These are phyloP conservation scores for Candida broadrunensis DNA, from an alignment of 805 yeast species.

Conservation along the genomic window DNA sequence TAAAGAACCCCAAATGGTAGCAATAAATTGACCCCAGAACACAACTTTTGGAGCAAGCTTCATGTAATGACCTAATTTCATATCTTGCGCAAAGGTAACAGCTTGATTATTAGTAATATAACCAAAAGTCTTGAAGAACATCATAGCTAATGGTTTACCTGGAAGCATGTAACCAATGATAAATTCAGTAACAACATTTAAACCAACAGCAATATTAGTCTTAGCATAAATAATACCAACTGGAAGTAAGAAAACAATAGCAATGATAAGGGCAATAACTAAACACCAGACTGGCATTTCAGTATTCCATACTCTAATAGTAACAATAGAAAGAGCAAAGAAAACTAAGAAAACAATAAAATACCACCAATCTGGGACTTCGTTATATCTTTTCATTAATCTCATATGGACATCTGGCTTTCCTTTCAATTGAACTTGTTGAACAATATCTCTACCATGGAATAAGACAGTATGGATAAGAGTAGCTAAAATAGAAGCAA, in stretches of 20 bases:
- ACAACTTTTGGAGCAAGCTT: constrained; percentile 37
- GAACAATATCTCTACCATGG: constrained; percentile 51
- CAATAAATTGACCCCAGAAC: constrained; percentile 41
- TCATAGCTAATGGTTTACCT: constrained; percentile 47
- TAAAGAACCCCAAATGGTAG: constrained; percentile 42
- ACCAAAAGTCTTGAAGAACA: constrained; percentile 47
- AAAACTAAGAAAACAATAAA: constrained; percentile 23
- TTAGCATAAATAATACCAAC: constrained; percentile 26
- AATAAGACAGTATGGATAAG: constrained; percentile 55
- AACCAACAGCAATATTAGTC: constrained; percentile 34
- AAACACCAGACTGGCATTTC: constrained; percentile 44
- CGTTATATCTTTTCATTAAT: constrained; percentile 46
- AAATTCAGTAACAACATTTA: constrained; percentile 42
- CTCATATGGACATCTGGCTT: constrained; percentile 44
- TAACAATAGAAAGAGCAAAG: constrained; percentile 34
- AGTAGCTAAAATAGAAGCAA: constrained; percentile 63
- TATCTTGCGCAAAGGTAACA: constrained; percentile 46
- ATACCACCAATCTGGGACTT: constrained; percentile 47
- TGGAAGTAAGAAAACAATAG: constrained; percentile 37
- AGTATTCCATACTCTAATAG: constrained; percentile 37
- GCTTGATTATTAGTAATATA: constrained; percentile 49
- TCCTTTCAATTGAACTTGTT: constrained; percentile 19
- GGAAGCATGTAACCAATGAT: constrained; percentile 44
- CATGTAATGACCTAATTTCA: constrained; percentile 45
- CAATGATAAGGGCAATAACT: constrained; percentile 36